Conservation (phyloP, 306 rosid genomes). For the Bauhinia variegata region DNA sequence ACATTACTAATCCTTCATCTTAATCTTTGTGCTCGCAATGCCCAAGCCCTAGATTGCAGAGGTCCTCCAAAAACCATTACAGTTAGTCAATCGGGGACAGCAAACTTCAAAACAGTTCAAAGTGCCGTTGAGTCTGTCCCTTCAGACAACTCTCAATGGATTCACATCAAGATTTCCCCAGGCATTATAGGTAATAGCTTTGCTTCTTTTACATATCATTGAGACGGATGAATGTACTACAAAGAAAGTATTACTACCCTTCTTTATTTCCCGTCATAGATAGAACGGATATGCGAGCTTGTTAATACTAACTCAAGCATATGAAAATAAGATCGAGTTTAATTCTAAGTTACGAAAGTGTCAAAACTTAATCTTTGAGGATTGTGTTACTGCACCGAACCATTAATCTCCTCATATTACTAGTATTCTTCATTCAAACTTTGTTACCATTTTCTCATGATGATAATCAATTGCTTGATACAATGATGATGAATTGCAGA, state of each 20-base stretch:
- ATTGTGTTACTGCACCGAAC: too few species aligned
- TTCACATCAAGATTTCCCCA: slow-evolving; percentile 33
- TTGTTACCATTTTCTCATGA: too few species aligned
- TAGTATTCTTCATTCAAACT: neutral
- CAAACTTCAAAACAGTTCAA: slow-evolving; percentile 25
- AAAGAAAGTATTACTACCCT: neutral
- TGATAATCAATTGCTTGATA: too few species aligned
- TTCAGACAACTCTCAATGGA: slow-evolving; percentile 35
- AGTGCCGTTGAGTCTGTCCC: slow-evolving; percentile 35
- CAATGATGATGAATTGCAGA: slow-evolving; percentile 4
- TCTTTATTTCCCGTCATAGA: too few species aligned
- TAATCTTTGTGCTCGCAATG: neutral
- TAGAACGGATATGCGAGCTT: too few species aligned
- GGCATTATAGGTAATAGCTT: slow-evolving; percentile 34
- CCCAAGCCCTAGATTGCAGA: slow-evolving; percentile 17
- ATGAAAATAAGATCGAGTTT: too few species aligned
- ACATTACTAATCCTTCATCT: neutral
- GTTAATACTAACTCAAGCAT: too few species aligned
- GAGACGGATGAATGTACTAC: neutral
- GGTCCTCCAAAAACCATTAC: slow-evolving; percentile 8
- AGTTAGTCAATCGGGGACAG: neutral
- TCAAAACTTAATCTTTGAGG: too few species aligned
- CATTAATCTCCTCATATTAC: too few species aligned
- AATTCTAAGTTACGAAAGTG: too few species aligned
- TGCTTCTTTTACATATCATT: neutral